Base-by-base conservation (phyloP, 768 basidiomycete genomes). In the Agrocybe praecox region DNA sequence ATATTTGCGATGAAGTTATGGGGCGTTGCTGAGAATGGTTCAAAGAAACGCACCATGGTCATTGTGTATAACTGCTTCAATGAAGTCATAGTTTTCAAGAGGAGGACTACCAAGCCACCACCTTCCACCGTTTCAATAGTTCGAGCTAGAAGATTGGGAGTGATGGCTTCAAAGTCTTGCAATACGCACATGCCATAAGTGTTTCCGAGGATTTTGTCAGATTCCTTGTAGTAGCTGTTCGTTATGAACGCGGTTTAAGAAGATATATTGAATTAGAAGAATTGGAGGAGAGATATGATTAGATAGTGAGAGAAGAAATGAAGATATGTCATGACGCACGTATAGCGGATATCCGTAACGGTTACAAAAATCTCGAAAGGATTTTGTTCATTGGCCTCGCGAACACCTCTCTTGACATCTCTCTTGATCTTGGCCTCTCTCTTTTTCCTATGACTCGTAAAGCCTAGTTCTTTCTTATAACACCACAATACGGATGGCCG, bases 41-140 rank as follows among this genome's bases (percentile, higher is more conserved):
- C 40, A 21, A 29, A 24, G 53, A n/a, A 29, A 66, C 73, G 43
- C 58, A 81, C 83, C 86, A 87, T 87, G 14, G 92, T 86, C 93
- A 98, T 92, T 12, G 89, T 88, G 69, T 98, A 98, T 18, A 98
- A 74, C 71, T 96, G 95, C 69, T 85, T 84, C 59, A 98, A 76
- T 48, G 93, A 96, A 19, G 87, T 84, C 97, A 99, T 98, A 1
- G 94, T 96, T 74, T 96, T 96, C 17, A 99, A 77, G 48, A 99
- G 76, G 22, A 98, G 73, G 2, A 98, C 90, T 2, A 99, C 86
- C 24, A 94, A 67, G 0, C 92, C 92, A 22, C 97, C 97, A 14
- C 97, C 97, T 68, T 98, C 94, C 1, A 99, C 96, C 0, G 97
- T 99, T 76, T 99, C 97, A 50, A 98, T 94, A 14, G 97, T 98